Evolutionary conservation across 208 protist species (phyloP), one percentile per base, ranked within the genome.

Genomic region (Crithidia bombi): DNA sequence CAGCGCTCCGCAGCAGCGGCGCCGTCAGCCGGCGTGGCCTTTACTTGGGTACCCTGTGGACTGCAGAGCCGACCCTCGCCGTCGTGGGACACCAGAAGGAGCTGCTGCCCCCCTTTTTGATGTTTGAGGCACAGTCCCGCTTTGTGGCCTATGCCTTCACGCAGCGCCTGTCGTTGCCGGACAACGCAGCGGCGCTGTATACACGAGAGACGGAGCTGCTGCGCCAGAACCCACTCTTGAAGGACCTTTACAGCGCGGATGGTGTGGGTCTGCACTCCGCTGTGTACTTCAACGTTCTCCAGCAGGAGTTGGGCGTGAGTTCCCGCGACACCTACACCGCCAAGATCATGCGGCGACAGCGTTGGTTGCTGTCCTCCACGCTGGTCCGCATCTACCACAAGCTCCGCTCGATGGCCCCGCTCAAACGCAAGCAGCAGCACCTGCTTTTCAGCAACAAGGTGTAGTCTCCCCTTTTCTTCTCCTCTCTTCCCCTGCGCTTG

Each of bases 361-460:
- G 74, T 36, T 96, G 91, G 89, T 41, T 93, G 49, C 65, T 93
- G 23, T 4, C 61, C 19, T 89, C 87, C 35, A 79, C 69, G n/a
- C 28, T 83, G 15, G 78, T 96, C 23, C 80, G 87, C 12, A 33
- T 93, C 28, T 82, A 90, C 44, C 87, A 96, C 74, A 92, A 90
- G 64, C 35, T 83, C 36, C 82, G 91, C 46, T 85, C 88, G 12
- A 56, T 88, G 81, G 91, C 91, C 0, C 91, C 91, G n/a, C 82
- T 96, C 17, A 93, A 94, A 66, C 80, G 91, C 33, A 94, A 92
- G 61, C 46, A 90, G 56, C 91, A 96, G 52, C 91, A 96, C 55
- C 32, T 96, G 15, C 82, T 96, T 5, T 96, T 96, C 78, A 96
- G 89, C 56, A 96, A 96, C 72, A 81, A 84, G 23, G 75, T 96